These are phyloP conservation scores for Ophiostoma australiae DNA, from an alignment of 2,329 filamentous ascomycete species.

Conservation along the genomic window DNA sequence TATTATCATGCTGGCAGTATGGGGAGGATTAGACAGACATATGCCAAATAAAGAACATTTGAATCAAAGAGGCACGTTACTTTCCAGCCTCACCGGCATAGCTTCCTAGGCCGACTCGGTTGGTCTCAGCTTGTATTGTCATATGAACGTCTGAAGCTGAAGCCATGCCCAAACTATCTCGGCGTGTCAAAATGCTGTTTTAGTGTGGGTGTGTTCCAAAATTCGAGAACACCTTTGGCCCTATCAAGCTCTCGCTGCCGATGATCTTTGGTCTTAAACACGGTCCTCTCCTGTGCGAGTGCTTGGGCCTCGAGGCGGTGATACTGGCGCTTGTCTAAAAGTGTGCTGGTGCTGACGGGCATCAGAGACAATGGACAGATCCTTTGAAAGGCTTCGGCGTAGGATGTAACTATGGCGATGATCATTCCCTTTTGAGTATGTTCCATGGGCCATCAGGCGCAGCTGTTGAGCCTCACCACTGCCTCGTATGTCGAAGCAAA, in stretches of 20 bases:
- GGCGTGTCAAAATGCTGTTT: background rate
- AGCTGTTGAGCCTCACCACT: conserved; percentile 5
- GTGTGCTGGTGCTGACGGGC: background rate
- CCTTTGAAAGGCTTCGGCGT: background rate
- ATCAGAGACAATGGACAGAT: background rate
- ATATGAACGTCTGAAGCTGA: background rate
- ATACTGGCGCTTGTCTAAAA: background rate
- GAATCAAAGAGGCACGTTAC: background rate
- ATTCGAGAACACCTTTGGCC: background rate
- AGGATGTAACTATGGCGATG: background rate
- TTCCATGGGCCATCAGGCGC: background rate
- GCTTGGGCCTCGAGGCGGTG: background rate
- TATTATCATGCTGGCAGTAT: no score
- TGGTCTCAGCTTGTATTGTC: background rate
- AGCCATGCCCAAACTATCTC: background rate
- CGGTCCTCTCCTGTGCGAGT: background rate
- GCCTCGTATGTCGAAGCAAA: background rate
- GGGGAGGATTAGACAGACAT: background rate
- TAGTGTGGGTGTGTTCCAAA: background rate
- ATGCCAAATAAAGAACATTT: background rate
- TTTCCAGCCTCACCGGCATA: background rate
- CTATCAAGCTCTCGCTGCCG: background rate
- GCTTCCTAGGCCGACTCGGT: background rate
- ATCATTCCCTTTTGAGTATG: background rate
- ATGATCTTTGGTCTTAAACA: background rate